phyloP scores from a whole-genome alignment of 2,329 filamentous ascomycete genomes.

The Chalaropsis thielavioides region DNA sequence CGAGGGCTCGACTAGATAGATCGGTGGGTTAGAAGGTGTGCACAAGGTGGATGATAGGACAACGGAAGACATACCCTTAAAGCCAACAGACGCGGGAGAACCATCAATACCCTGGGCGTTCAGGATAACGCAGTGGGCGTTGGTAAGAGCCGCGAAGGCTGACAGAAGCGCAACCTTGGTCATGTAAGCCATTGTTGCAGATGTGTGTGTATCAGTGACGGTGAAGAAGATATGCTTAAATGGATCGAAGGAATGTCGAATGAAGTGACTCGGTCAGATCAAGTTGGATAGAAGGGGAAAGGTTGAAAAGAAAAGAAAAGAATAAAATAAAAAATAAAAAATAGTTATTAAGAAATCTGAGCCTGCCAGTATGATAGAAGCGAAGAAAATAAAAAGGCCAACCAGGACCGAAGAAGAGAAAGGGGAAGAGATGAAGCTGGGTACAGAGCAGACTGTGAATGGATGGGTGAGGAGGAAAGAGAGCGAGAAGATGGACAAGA shows the following conservation, averaged over 20 bases:
- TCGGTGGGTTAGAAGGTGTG: constrained; percentile 5
- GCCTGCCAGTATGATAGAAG: constrained; percentile 15
- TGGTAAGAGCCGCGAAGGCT: constrained; percentile 22
- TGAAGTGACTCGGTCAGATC: constrained; percentile 7
- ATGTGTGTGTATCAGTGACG: constrained; percentile 6
- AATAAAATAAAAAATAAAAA: constrained; percentile 21
- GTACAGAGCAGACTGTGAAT: constrained; percentile 8
- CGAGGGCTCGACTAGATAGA: constrained; percentile 33
- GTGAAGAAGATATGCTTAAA: too few relatives aligned
- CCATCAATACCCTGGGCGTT: constrained; percentile 32
- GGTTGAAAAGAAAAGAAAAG: constrained; percentile 17
- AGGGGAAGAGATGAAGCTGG: neutral
- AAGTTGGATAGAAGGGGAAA: neutral
- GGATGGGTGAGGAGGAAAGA: constrained; percentile 17
- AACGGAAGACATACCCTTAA: constrained; percentile 27
- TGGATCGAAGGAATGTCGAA: neutral
- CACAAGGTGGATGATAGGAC: neutral
- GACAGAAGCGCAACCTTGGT: constrained; percentile 25
- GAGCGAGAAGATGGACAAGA: neutral
- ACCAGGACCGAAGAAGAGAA: constrained; percentile 18
- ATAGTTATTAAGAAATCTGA: constrained; percentile 17
- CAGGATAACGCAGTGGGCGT: constrained; percentile 35
- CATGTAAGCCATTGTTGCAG: constrained; percentile 27
- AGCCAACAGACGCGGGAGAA: constrained; percentile 33
- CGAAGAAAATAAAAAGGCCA: constrained; percentile 17